These are phyloP conservation scores for Chondrostereum purpureum DNA, from an alignment of 1,284 basidiomycete genomes.

Conservation along the genomic window DNA sequence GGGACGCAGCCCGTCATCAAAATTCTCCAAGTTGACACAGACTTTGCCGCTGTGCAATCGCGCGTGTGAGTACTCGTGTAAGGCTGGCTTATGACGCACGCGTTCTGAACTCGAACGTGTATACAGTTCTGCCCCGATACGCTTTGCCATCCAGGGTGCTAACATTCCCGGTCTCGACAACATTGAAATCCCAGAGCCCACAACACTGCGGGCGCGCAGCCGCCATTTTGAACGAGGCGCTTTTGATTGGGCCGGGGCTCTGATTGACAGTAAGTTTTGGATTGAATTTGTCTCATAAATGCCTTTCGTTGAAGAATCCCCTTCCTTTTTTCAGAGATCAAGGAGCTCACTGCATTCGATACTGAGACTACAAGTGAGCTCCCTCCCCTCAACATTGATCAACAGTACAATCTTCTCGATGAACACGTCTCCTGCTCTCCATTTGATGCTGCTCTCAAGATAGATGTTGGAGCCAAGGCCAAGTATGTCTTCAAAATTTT, in stretches of 20 bases:
- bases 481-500: constrained; percentile 25
- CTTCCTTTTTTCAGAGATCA: constrained; percentile 22
- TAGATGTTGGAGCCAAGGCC: constrained; percentile 34
- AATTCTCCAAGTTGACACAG: constrained; percentile 35
- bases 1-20: constrained; percentile 32
- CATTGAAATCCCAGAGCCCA: constrained; percentile 15
- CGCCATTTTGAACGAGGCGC: constrained; percentile 11
- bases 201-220: constrained; percentile 6
- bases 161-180: constrained; percentile 30
- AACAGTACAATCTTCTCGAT: constrained; percentile 33
- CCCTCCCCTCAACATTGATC: constrained; percentile 21
- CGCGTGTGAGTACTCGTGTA: constrained; percentile 17
- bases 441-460: constrained; percentile 26
- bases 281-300: no score
- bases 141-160: constrained; percentile 33
- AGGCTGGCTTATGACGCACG: neutral
- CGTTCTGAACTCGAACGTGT: neutral
- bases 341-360: constrained; percentile 22
- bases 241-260: constrained; percentile 15
- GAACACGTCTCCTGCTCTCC: constrained; percentile 32
- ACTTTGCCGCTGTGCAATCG: constrained; percentile 31
- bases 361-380: constrained; percentile 20
- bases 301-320: constrained; percentile 25
- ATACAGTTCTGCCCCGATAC: constrained; percentile 27
- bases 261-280: no score